These are phyloP conservation scores for Diplodia mutila DNA, from an alignment of 2,329 filamentous ascomycete species.

Conservation along the genomic window DNA sequence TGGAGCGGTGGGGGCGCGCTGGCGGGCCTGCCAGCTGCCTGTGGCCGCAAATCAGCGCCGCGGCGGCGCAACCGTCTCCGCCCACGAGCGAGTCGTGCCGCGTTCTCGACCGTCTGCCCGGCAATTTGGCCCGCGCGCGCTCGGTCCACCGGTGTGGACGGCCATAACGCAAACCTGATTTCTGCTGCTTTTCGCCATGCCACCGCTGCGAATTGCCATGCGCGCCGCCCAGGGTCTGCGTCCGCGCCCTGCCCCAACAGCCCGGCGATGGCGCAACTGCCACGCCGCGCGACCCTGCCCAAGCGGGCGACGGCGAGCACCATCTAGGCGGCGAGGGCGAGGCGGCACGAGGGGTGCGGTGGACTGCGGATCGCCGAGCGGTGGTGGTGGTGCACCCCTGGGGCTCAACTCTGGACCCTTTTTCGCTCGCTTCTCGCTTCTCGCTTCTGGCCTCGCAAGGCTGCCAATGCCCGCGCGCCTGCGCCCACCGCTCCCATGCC, in stretches of 20 bases:
- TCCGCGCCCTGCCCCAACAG: background rate
- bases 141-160: background rate
- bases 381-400: conserved; percentile 4
- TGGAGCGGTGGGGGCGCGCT: background rate
- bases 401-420: conserved; percentile 13
- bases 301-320: too few relatives aligned
- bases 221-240: background rate
- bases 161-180: conserved; percentile 12
- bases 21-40: conserved; percentile 4
- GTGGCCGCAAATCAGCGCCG: conserved; percentile 18
- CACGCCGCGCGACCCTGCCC: background rate
- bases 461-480: background rate
- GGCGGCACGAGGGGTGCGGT: conserved; percentile 2
- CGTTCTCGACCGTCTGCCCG: background rate
- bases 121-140: conserved; percentile 19
- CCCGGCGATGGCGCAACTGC: conserved; percentile 4
- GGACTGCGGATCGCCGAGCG: conserved; percentile 1
- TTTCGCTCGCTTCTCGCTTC: background rate
- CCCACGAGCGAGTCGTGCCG: conserved; percentile 9
- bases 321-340: background rate
- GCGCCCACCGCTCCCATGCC: background rate
- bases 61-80: background rate
- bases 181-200: conserved; percentile 15
- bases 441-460: background rate
- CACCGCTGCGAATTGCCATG: conserved; percentile 17